A percentile compares a stretch with the other conserved stretches of the same genome.
phyloP scores from a whole-genome alignment of 495 filamentous ascomycete species.

The Aspergillus carlsbadensis region DNA sequence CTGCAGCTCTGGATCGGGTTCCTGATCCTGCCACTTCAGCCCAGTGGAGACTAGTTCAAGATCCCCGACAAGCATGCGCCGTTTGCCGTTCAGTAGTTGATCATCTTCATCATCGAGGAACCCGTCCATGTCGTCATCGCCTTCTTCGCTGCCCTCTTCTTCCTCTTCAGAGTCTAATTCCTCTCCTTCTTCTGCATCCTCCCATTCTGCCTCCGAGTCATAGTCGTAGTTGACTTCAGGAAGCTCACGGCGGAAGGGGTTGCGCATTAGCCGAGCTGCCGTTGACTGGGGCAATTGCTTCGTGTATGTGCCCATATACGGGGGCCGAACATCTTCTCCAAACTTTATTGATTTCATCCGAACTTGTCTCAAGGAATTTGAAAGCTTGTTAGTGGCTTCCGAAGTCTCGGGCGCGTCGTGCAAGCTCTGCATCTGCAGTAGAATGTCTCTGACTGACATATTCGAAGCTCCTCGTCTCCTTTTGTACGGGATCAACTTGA shows the following conservation, averaged over 20 bases:
- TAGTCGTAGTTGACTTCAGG: slow-evolving; percentile 87
- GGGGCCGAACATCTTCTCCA: slow-evolving; percentile 81
- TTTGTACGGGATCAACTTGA: slow-evolving; percentile 56
- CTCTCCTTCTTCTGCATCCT: slow-evolving; percentile 77
- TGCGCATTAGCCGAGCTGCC: slow-evolving; percentile 62
- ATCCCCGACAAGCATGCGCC: slow-evolving; percentile 58
- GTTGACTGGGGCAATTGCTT: slow-evolving; percentile 46
- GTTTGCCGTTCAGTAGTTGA: slow-evolving; percentile 37
- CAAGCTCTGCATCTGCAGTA: slow-evolving; percentile 52
- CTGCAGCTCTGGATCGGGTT: slow-evolving; percentile 41
- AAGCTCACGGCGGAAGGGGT: slow-evolving; percentile 61
- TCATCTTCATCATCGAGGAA: slow-evolving; percentile 56
- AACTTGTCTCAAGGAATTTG: slow-evolving; percentile 58
- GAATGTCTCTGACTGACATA: slow-evolving; percentile 64
- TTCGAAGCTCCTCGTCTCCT: slow-evolving; percentile 50
- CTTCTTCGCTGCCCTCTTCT: slow-evolving; percentile 58
- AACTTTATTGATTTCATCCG: slow-evolving; percentile 81
- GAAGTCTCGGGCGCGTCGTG: slow-evolving; percentile 15
- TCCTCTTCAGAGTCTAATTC: slow-evolving; percentile 76
- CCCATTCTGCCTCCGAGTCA: slow-evolving; percentile 96
- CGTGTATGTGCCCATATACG: slow-evolving; percentile 85
- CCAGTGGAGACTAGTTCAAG: slow-evolving; percentile 75
- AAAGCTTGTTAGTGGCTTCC: slow-evolving; percentile 32
- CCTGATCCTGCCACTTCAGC: slow-evolving; percentile 74
- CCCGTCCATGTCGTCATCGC: slow-evolving; percentile 54